These are phyloP conservation scores for Nepenthes mirabilis DNA, from an alignment of 148 eudicot genomes.

Conservation along the genomic window DNA sequence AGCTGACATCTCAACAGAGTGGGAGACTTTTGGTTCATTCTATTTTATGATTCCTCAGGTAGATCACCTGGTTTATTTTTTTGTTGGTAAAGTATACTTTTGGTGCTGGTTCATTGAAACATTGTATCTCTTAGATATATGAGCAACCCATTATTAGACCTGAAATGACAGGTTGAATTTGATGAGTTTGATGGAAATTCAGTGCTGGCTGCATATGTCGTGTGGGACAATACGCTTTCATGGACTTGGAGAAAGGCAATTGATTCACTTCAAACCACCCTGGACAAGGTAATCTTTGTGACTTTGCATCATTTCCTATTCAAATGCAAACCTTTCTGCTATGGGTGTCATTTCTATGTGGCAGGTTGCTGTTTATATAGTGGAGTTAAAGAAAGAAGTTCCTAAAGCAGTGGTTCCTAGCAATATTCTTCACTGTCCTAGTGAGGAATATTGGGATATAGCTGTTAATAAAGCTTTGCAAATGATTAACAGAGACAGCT, in stretches of 20 bases:
- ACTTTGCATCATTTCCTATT: not conserved
- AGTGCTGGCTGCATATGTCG: constrained; percentile 69
- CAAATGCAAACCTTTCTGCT: not conserved
- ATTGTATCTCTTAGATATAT: constrained; percentile 15
- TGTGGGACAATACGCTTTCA: constrained; percentile 78
- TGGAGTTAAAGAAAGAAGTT: constrained; percentile 23
- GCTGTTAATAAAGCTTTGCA: constrained; percentile 65
- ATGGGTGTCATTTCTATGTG: constrained; percentile 11
- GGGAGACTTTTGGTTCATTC: constrained; percentile 89
- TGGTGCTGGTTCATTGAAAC: no score
- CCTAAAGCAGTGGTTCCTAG: constrained; percentile 28
- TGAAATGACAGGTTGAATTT: constrained; percentile 74
- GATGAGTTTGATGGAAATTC: constrained; percentile 89
- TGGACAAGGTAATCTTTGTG: constrained; percentile 46
- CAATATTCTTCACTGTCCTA: constrained; percentile 40
- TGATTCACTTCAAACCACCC: constrained; percentile 46
- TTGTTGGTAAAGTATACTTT: not conserved
- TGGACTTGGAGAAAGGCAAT: constrained; percentile 49
- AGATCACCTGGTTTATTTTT: constrained; percentile 7
- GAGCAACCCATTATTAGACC: constrained; percentile 28
- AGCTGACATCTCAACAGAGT: constrained; percentile 57
- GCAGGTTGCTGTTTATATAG: constrained; percentile 45
- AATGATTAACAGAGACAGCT: constrained; percentile 44
- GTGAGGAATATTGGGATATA: constrained; percentile 46
- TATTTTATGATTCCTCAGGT: constrained; percentile 97